Evolutionary conservation across 805 yeast species (phyloP), one percentile per base, ranked within the genome.

Genomic region (Lipomyces orientalis): DNA sequence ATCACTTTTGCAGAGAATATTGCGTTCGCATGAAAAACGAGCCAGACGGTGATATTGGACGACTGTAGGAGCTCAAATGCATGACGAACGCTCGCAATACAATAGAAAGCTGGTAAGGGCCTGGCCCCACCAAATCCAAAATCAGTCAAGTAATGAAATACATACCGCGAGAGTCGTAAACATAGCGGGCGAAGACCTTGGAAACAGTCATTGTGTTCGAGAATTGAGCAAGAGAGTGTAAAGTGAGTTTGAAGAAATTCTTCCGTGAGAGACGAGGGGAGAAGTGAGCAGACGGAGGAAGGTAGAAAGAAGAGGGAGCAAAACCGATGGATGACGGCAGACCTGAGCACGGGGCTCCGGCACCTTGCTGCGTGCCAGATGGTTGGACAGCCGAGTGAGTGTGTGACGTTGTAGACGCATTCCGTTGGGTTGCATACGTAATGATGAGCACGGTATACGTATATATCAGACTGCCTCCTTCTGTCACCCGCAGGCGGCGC

Each of bases 161-260:
- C 79, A 51, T 72, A 85, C 98, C 98, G 86, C 99, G 92, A 78
- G 98, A 94, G 86, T 94, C 99, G 90, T 95, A 94, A 84, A 94
- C 97, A 87, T 88, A 90, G 86, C 99, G 93, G 79, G 98, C 91
- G 83, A 86, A 88, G 77, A 93, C 84, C 84, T 94, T 93, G 76
- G 91, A 82, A 79, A 91, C 87, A 76, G 97, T 90, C 97, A 91
- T 91, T 81, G 66, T 75, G 43, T 16, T 19, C 37, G 34, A 37
- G 52, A 31, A 43, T 34, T 33, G 16, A 59, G 49, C 10, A n/a
- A 43, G 22, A 43, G 49, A 16, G 25, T 19, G 49, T 16, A 25
- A 34, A 12, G 22, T 49, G n/a, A 19, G 16, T n/a, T 43, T 35
- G 9, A 19, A 54, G 33, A 54, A 64, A 14, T 37, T 37, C 12